Evolutionary conservation across 345 rosid species (phyloP), one percentile per base, ranked within the genome.

Genomic region (Corymbia maculata): DNA sequence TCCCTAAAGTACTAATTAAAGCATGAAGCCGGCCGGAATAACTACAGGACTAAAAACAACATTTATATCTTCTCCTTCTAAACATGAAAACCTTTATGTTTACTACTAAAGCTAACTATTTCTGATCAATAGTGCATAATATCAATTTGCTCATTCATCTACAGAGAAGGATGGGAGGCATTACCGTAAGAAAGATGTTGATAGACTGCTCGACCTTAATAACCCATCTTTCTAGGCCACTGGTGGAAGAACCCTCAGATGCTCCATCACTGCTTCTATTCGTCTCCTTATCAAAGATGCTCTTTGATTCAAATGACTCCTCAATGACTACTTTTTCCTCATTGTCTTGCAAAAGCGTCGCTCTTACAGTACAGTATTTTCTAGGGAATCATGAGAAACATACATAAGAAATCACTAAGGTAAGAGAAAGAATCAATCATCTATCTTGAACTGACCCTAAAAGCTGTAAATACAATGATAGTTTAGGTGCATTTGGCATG

Each of bases 151-250:
- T 75, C 82, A 1, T 44, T 75, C 49, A 0, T 42, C 82, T 10
- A 75, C 82, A 36, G 16, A 53, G 84, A 26, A 42, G 89, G 68
- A 79, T 32, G 30, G 36, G 45, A 87, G 51, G 1, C 51, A 55
- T 89, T 92, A 95, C 99, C 87, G 98, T 96, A 86, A 97, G 98
- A 89, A 97, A 94, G 91, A 97, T 89, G 91, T 97, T 96, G 45
- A 95, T 68, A 88, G 96, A 93, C 90, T 95, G 97, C 88, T 97
- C 99, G 59, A 95, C 7, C 94, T 95, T 95, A 89, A 97, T 91
- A 88, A 91, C 66, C 97, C 94, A 95, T 53, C 86, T 87, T 88
- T 94, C 98, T 50, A 89, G 52, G 86, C 85, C 93, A 90, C 90
- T 89, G 85, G 92, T 44, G 9, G 96, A 86, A 32, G 94, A 91